These are phyloP conservation scores for Groenewaldozyma salmanticensis DNA, from an alignment of 805 yeast species.

Conservation along the genomic window DNA sequence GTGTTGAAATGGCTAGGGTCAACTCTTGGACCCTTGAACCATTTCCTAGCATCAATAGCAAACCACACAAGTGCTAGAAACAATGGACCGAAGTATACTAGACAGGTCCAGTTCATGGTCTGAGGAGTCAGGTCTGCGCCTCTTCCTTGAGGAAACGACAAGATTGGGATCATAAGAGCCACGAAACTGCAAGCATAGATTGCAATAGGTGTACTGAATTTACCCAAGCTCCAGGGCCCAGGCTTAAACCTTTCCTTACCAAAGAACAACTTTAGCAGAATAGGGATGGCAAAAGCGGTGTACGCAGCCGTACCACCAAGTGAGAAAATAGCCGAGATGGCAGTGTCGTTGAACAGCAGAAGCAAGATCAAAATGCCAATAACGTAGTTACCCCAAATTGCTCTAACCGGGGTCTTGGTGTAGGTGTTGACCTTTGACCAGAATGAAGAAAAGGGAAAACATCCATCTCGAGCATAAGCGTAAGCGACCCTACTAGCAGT, in stretches of 20 bases:
- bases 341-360: conserved; percentile 54
- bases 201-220: conserved; percentile 40
- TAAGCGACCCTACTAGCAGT: conserved; percentile 59
- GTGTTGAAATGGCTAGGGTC: conserved; percentile 36
- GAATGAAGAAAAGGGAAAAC: conserved; percentile 46
- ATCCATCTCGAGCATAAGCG: conserved; percentile 60
- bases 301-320: conserved; percentile 65
- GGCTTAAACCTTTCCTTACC: conserved; percentile 43
- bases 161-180: conserved; percentile 46
- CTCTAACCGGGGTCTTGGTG: conserved; percentile 56
- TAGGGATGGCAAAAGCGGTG: conserved; percentile 58
- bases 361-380: conserved; percentile 47
- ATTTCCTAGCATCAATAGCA: conserved; percentile 43
- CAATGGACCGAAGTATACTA: conserved; percentile 54
- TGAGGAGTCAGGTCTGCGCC: conserved; percentile 30
- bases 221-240: conserved; percentile 63
- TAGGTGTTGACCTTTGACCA: conserved; percentile 41
- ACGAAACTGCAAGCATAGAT: conserved; percentile 41
- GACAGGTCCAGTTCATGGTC: conserved; percentile 54
- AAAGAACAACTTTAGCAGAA: conserved; percentile 46
- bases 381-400: conserved; percentile 44
- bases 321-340: conserved; percentile 62
- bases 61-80: conserved; percentile 42
- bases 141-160: conserved; percentile 46
- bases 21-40: conserved; percentile 54